These are phyloP conservation scores for Phaeotremella skinneri DNA, from an alignment of 768 basidiomycete species.

Conservation along the genomic window DNA sequence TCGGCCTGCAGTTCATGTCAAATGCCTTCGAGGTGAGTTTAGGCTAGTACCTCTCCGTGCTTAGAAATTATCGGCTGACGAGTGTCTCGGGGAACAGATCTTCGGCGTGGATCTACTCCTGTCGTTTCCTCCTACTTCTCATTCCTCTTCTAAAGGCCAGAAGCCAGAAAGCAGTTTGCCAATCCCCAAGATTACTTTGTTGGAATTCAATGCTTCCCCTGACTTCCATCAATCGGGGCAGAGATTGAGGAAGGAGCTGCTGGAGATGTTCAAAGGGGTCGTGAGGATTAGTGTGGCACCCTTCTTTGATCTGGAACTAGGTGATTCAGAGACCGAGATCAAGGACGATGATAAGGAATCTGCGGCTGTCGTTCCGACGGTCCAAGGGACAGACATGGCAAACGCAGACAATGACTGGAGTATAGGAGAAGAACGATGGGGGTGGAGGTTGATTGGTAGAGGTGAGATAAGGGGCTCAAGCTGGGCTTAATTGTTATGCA, in stretches of 20 bases:
- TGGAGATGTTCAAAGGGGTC: constrained; percentile 73
- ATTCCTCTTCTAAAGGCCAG: constrained; percentile 7
- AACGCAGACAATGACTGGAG: constrained; percentile 14
- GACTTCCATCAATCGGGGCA: constrained; percentile 91
- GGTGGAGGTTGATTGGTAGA: constrained; percentile 36
- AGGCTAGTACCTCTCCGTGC: not conserved
- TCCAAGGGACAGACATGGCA: not conserved
- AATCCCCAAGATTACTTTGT: constrained; percentile 60
- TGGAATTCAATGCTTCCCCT: constrained; percentile 93
- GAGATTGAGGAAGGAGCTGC: constrained; percentile 73
- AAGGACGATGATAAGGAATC: constrained; percentile 14
- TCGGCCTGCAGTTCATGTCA: constrained; percentile 63
- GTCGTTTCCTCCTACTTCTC: constrained; percentile 52
- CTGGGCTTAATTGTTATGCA: not conserved
- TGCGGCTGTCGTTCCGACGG: not conserved
- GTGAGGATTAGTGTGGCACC: constrained; percentile 68
- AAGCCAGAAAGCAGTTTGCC: constrained; percentile 16
- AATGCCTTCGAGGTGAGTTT: constrained; percentile 75
- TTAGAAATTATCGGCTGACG: not conserved
- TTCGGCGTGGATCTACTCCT: constrained; percentile 93
- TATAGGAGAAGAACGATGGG: constrained; percentile 32
- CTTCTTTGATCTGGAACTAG: constrained; percentile 51
- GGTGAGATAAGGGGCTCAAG: constrained; percentile 26
- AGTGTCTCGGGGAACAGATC: constrained; percentile 52
- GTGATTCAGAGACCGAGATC: constrained; percentile 28